Base-by-base conservation (phyloP, 495 filamentous ascomycete genomes). In the Neohortaea acidophila region DNA sequence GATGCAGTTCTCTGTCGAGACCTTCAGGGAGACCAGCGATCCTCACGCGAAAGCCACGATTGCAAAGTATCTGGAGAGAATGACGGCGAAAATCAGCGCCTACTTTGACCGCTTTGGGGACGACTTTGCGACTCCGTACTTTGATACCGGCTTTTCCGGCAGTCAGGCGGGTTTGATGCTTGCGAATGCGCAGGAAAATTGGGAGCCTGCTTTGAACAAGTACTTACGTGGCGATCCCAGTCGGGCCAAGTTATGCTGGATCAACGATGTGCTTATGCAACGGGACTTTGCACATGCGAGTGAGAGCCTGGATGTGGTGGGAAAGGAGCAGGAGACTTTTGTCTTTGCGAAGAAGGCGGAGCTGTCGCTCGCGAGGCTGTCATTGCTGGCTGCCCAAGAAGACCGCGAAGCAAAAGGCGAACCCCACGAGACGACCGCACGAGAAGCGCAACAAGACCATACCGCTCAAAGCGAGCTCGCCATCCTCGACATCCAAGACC, bases 301-400 rank as follows among this genome's bases (percentile, higher is more conserved):
- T 8, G 57, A 70, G 21, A 75, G 68, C 0, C 67, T 97, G 20
- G 58, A 77, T 20, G 57, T 68, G 8, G 59, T 81, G 3, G 84
- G 80, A 8, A 57, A 73, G 23, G 59, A 63, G 20, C 67, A 69
- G 29, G 82, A 94, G 51, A 67, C 70, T 29, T 74, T 84, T 34
- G 54, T 87, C 8, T 94, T 85, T 85, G 80, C 68, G 56, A 83
- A 87, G 56, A 89, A 89, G 54, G 78, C 91, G 24, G 75, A 94
- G 54, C 62, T 94, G n/a, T 86, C 82, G 31, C 65, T 96, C 15
- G 75, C 80, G 9, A 94, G 92, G 57, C 62, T 97, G 7, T 70
- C 81, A 11, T 66, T 77, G 41, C 54, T 94, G 41, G 79, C 80
- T 21, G 74, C 62, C 15, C 51, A 52, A 37, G 59, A 65, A 30